phyloP scores from a whole-genome alignment of 225 moss, liverwort and hornwort species.

The Marchantia polymorpha region DNA sequence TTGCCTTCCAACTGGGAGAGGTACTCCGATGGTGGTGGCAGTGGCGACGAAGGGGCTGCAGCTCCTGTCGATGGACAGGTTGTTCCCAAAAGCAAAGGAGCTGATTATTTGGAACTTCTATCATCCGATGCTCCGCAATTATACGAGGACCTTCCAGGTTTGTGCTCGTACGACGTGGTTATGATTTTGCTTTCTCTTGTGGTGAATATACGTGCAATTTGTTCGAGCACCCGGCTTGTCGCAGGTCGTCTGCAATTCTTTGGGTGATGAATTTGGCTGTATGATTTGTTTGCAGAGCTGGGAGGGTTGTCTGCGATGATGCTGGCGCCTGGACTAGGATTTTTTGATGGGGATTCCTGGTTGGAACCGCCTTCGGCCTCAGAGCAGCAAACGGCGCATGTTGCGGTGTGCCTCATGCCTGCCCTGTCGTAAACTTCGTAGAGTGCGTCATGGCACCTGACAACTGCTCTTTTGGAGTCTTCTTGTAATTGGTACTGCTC shows the following conservation, averaged over 20 bases:
- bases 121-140: constrained; percentile 31
- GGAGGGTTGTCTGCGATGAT: constrained; percentile 41
- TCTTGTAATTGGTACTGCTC: constrained; percentile 21
- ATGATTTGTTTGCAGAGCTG: constrained; percentile 23
- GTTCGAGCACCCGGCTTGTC: no score
- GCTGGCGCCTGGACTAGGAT: constrained; percentile 28
- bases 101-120: constrained; percentile 42
- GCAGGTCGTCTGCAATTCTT: neutral
- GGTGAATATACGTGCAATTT: neutral
- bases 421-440: constrained; percentile 29
- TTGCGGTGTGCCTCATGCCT: constrained; percentile 43
- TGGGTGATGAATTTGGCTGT: neutral
- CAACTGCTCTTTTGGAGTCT: constrained; percentile 26
- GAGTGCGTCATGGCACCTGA: constrained; percentile 20
- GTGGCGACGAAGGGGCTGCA: constrained; percentile 18
- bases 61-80: constrained; percentile 30
- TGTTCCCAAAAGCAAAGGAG: constrained; percentile 45
- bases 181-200: neutral
- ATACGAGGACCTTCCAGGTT: constrained; percentile 40
- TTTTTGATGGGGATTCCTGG: constrained; percentile 40
- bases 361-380: constrained; percentile 36
- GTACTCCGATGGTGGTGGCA: constrained; percentile 36
- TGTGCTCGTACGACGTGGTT: neutral
- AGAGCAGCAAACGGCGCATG: constrained; percentile 39
- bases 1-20: constrained; percentile 50